Base-by-base conservation (phyloP, 2,329 filamentous ascomycete genomes). In the Arthrinium phaeospermum region DNA sequence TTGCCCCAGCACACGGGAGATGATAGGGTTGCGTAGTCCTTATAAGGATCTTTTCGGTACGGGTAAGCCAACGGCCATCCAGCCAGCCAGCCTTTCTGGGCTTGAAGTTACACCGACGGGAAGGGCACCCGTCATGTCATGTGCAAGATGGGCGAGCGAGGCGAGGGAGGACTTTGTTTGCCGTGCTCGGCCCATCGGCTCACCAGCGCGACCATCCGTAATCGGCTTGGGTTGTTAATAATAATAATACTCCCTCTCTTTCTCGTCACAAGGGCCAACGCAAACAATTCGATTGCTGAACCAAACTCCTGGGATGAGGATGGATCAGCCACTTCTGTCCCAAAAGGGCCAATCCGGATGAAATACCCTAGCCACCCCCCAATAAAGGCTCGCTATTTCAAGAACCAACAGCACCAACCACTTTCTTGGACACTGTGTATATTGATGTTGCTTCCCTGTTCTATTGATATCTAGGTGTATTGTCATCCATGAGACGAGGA, bases 171-270 rank as follows among this genome's bases (percentile, higher is more conserved):
- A 3, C 51, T 64, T 41, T 64, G 57, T 64, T 64, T 64, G 57
- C 57, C 57, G 57, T 41, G 57, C 30, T 41, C 34, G 57, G 34
- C 57, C 34, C 57, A 64, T 64, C 34, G 57, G 57, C 57, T 41
- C 41, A 8, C 19, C 57, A 41, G 30, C 41, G 46, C 46, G 46
- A n/a, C 57, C 19, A 24, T 64, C 19, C 34, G 57, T 34, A 37
- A 64, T 64, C 57, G 57, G 57, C 57, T 41, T 64, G 57, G 30
- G 30, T 37, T 64, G n/a, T 41, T 64, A 34, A 61, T 61, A 61
- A 34, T 57, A 30, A 30, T 34, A 30, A 16, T 34, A 27, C 57
- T 41, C 57, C 34, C 57, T 64, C 30, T 57, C 27, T n/a, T 6
- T 64, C 34, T 37, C 30, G 34, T 64, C 57, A 64, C 57, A 64